Conservation (phyloP, 116 monocot species). For the Zostera marina region DNA sequence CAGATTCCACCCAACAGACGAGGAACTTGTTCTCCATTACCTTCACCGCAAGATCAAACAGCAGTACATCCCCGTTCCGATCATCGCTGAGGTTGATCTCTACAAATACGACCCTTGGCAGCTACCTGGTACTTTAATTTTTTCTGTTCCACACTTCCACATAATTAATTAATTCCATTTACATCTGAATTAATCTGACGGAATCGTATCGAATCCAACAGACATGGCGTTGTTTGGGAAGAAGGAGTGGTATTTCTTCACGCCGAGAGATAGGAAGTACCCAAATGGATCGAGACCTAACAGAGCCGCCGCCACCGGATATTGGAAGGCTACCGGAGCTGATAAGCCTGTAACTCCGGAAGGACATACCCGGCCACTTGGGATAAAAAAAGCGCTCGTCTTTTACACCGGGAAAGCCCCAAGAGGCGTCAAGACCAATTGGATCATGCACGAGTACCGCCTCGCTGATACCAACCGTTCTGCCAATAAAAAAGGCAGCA, state of each 20-base stretch:
- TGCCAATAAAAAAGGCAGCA: slow-evolving; percentile 19
- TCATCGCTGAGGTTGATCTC: slow-evolving; percentile 53
- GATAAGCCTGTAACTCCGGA: slow-evolving; percentile 30
- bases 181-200: too few species aligned
- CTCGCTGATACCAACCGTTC: slow-evolving; percentile 14
- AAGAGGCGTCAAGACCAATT: slow-evolving; percentile 37
- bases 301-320: slow-evolving; percentile 34
- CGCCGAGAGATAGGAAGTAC: slow-evolving; percentile 38
- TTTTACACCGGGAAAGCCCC: slow-evolving; percentile 54
- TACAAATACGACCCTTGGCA: slow-evolving; percentile 59
- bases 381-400: slow-evolving; percentile 58
- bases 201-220: slow-evolving; percentile 10
- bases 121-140: slow-evolving; percentile 57
- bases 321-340: slow-evolving; percentile 53
- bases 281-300: slow-evolving; percentile 46
- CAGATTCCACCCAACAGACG: slow-evolving; percentile 81
- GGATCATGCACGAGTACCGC: slow-evolving; percentile 72
- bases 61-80: slow-evolving; percentile 27
- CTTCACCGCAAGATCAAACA: slow-evolving; percentile 23
- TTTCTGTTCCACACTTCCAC: slow-evolving; percentile 5
- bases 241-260: slow-evolving; percentile 56
- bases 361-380: slow-evolving; percentile 18
- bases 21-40: slow-evolving; percentile 59
- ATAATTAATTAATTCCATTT: too few species aligned
- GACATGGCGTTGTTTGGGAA: slow-evolving; percentile 36